Evolutionary conservation across 768 basidiomycete species (phyloP).

Genomic region (Rhodotorula diobovata): DNA sequence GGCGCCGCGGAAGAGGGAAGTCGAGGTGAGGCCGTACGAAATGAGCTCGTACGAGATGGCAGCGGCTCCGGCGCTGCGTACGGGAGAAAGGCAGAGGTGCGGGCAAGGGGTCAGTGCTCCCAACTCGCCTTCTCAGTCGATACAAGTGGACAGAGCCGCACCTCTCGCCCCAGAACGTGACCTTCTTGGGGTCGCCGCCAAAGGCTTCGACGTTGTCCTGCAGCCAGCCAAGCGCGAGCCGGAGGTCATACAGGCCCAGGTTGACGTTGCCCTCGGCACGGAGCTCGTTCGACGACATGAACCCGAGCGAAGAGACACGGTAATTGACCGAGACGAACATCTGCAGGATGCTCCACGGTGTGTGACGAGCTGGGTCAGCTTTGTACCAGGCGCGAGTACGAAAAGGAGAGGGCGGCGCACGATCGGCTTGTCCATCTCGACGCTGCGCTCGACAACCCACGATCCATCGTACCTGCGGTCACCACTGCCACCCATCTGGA

Average conservation of each 20-base stretch:
- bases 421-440: conserved; percentile 40
- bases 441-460: conserved; percentile 32
- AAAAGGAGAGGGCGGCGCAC: background rate
- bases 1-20: conserved; percentile 31
- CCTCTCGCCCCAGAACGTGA: conserved; percentile 40
- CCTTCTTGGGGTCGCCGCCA: conserved; percentile 62
- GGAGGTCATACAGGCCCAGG: conserved; percentile 36
- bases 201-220: conserved; percentile 63
- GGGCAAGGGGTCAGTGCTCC: too few species aligned
- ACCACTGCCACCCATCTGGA: conserved; percentile 13
- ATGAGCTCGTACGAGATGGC: conserved; percentile 11
- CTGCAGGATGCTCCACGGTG: background rate
- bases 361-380: rapidly evolving
- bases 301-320: conserved; percentile 34
- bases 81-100: too few species aligned
- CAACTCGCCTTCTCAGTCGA: too few species aligned
- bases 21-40: conserved; percentile 26
- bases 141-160: background rate
- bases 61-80: conserved; percentile 21
- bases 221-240: conserved; percentile 58
- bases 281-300: conserved; percentile 17
- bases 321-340: conserved; percentile 36
- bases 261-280: conserved; percentile 20
- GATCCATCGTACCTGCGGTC: conserved; percentile 36
- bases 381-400: background rate